Conservation (phyloP, 495 filamentous ascomycete species). For the Penicillium flavigenum region DNA sequence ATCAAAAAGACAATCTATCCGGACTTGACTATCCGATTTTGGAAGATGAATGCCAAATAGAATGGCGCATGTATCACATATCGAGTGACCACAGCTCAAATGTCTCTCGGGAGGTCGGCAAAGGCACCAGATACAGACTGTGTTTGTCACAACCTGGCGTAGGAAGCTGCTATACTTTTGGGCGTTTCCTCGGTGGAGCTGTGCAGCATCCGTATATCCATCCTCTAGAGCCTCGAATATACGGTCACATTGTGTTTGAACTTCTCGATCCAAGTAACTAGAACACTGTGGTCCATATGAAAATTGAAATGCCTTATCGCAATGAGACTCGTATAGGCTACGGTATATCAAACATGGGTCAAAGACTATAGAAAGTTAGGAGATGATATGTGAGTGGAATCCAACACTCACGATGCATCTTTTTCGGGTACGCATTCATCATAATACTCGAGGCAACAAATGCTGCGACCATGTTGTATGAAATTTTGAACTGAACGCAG, state of each 20-base stretch:
- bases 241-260: conserved; percentile 13
- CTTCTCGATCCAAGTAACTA: conserved; percentile 13
- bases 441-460: conserved; percentile 32
- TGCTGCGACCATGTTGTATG: conserved; percentile 18
- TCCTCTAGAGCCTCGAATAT: conserved; percentile 12
- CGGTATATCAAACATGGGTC: background rate
- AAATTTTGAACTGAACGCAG: conserved; percentile 1
- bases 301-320: conserved; percentile 15
- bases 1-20: conserved; percentile 19
- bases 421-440: conserved; percentile 27
- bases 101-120: conserved; percentile 25
- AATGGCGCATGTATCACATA: conserved; percentile 29
- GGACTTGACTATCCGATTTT: conserved; percentile 16
- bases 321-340: conserved; percentile 20
- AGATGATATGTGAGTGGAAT: background rate
- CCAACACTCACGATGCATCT: conserved; percentile 29
- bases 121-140: conserved; percentile 28
- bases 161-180: conserved; percentile 9
- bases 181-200: conserved; percentile 10
- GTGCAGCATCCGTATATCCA: conserved; percentile 11
- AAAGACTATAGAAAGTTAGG: conserved; percentile 13
- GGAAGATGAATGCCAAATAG: conserved; percentile 16
- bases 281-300: conserved; percentile 13
- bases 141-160: conserved; percentile 9
- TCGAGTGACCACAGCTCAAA: conserved; percentile 29